These are phyloP conservation scores for Tirmania nivea DNA, from an alignment of 495 filamentous ascomycete genomes.

Conservation along the genomic window DNA sequence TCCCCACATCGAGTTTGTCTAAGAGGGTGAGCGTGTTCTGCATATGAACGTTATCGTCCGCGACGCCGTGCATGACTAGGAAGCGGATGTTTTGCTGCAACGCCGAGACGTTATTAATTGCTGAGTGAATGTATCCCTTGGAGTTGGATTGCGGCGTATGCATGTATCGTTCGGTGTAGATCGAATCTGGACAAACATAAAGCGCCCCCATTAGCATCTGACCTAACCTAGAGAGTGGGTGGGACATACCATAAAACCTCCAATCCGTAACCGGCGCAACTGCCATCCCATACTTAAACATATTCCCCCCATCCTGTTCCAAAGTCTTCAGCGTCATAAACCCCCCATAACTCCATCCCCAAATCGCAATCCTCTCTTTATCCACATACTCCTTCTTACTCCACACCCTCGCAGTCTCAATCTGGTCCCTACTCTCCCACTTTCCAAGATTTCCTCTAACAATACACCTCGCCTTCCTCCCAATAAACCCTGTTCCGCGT, in stretches of 20 bases:
- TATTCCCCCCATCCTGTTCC: constrained; percentile 69
- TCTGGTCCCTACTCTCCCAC: constrained; percentile 77
- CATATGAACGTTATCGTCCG: constrained; percentile 92
- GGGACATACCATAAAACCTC: constrained; percentile 50
- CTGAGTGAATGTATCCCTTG: constrained; percentile 50
- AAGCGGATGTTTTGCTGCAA: constrained; percentile 60
- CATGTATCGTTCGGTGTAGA: constrained; percentile 96
- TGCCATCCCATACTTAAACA: constrained; percentile 91
- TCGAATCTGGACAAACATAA: constrained; percentile 37
- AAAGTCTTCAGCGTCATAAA: constrained; percentile 95
- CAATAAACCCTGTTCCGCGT: constrained; percentile 77
- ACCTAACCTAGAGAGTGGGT: not conserved
- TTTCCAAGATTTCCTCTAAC: constrained; percentile 65
- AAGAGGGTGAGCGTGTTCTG: constrained; percentile 75
- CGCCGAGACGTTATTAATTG: constrained; percentile 47
- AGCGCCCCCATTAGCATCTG: not conserved
- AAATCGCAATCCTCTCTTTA: constrained; percentile 61
- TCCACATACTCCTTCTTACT: constrained; percentile 67
- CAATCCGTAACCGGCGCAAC: constrained; percentile 96
- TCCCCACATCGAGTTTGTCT: constrained; percentile 63
- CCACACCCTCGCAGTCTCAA: constrained; percentile 75
- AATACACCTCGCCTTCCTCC: constrained; percentile 59
- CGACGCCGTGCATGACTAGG: constrained; percentile 79
- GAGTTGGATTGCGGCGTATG: constrained; percentile 67
- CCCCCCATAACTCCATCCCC: constrained; percentile 96